A percentile compares a stretch with the other conserved stretches of the same genome.
phyloP scores from a whole-genome alignment of 106 monocot species.

The Platanthera guangdongensis region DNA sequence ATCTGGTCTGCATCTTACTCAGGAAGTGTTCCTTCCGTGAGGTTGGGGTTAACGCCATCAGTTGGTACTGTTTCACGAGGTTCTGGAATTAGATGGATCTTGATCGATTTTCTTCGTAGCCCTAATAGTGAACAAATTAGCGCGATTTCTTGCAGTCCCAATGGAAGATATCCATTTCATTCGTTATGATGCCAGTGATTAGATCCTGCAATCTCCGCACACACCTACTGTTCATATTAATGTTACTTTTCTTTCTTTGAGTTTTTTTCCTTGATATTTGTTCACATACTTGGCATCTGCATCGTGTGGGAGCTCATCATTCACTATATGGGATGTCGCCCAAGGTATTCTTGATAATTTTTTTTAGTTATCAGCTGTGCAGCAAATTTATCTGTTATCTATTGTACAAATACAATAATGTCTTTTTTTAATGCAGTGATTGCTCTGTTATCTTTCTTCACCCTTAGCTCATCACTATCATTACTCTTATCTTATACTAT shows the following conservation, averaged over 20 bases:
- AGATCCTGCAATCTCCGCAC: neutral
- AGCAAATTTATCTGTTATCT: neutral
- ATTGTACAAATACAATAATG: neutral
- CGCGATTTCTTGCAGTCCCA: constrained; percentile 73
- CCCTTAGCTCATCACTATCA: neutral
- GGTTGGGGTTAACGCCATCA: constrained; percentile 45
- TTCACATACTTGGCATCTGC: constrained; percentile 86
- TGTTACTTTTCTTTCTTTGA: neutral
- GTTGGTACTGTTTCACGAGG: constrained; percentile 53
- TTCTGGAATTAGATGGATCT: constrained; percentile 64
- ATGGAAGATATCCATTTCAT: constrained; percentile 85
- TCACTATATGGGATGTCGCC: constrained; percentile 97
- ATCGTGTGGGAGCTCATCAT: constrained; percentile 68
- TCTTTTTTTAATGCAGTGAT: neutral
- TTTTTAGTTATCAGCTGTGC: neutral
- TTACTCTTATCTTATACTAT: neutral
- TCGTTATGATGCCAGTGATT: neutral
- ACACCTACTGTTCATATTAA: neutral
- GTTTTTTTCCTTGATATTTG: constrained; percentile 42
- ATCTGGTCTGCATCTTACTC: constrained; percentile 96
- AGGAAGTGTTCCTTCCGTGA: constrained; percentile 59
- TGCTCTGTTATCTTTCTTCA: neutral
- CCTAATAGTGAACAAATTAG: constrained; percentile 50
- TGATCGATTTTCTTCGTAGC: constrained; percentile 78
- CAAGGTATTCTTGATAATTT: constrained; percentile 50